Evolutionary conservation across 2,329 filamentous ascomycete species (phyloP).

Genomic region (Metarhizium sp.): DNA sequence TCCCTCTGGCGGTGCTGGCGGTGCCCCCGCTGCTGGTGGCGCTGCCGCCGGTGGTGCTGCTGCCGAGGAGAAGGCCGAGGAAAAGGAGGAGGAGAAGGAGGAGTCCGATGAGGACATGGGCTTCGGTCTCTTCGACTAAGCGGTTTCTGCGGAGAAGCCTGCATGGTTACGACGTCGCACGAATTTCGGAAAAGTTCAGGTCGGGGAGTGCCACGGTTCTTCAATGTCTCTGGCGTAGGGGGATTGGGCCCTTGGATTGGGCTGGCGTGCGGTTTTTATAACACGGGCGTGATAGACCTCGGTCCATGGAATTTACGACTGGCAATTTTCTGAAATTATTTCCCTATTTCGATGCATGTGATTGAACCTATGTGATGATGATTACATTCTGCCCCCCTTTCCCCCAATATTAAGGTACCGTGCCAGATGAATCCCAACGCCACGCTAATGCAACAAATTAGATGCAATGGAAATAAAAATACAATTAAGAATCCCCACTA

Average conservation of each 20-base stretch:
- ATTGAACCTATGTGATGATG: background rate
- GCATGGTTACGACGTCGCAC: constrained; percentile 21
- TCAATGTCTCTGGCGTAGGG: constrained; percentile 19
- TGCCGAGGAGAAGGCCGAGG: constrained; percentile 42
- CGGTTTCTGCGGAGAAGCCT: constrained; percentile 18
- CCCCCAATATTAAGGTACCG: background rate
- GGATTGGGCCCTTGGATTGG: constrained; percentile 21
- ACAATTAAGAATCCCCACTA: background rate
- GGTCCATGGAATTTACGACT: constrained; percentile 21
- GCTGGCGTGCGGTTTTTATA: constrained; percentile 15
- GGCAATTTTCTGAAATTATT: constrained; percentile 13
- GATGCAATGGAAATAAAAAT: background rate
- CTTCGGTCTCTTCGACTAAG: constrained; percentile 69
- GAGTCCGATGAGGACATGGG: constrained; percentile 69
- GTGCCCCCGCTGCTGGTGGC: constrained; percentile 56
- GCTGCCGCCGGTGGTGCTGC: constrained; percentile 59
- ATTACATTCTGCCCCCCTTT: background rate
- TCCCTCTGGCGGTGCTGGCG: constrained; percentile 79
- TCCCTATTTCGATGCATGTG: background rate
- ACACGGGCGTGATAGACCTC: constrained; percentile 17
- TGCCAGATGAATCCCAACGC: background rate
- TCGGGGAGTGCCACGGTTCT: constrained; percentile 22
- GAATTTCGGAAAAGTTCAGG: constrained; percentile 24
- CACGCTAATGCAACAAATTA: background rate
- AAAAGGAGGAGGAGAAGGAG: constrained; percentile 78